Conservation (phyloP, 2,329 filamentous ascomycete species). For the Sordariomycetes sp. region DNA sequence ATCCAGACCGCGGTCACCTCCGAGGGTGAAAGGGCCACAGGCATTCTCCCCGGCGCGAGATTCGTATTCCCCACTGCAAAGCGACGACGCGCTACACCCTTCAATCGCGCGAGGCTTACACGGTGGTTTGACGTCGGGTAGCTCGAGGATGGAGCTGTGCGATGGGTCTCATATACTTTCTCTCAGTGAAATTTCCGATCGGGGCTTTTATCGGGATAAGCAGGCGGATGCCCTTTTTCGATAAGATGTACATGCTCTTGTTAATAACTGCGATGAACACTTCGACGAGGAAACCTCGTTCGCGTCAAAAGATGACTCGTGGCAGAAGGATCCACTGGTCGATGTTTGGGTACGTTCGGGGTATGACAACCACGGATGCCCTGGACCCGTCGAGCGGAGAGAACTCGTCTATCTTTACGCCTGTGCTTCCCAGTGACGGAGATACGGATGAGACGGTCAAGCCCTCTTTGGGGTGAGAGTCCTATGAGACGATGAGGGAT, state of each 20-base stretch:
- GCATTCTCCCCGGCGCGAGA: slow-evolving; percentile 20
- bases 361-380: not conserved
- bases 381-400: not conserved
- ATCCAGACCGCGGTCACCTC: slow-evolving; percentile 14
- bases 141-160: slow-evolving; percentile 32
- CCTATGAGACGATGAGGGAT: not conserved
- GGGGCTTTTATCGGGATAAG: slow-evolving; percentile 33
- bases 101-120: slow-evolving; percentile 26
- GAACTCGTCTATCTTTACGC: not conserved
- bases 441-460: slow-evolving; percentile 63
- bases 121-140: slow-evolving; percentile 38
- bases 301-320: slow-evolving; percentile 7
- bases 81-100: slow-evolving; percentile 25
- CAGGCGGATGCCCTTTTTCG: slow-evolving; percentile 27
- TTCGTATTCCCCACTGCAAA: slow-evolving; percentile 38
- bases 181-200: slow-evolving; percentile 21
- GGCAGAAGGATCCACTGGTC: not conserved
- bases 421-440: slow-evolving; percentile 71
- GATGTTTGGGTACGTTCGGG: too few relatives aligned
- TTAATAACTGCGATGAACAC: slow-evolving; percentile 9
- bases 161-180: slow-evolving; percentile 23
- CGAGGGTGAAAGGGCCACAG: slow-evolving; percentile 15
- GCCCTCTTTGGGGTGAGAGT: slow-evolving; percentile 14
- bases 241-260: slow-evolving; percentile 17
- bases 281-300: slow-evolving; percentile 11